Percentiles rank a stretch among this genome's conserved stretches.
phyloP scores from a whole-genome alignment of 768 basidiomycete genomes.

The Omphalotus guepiniiformis region DNA sequence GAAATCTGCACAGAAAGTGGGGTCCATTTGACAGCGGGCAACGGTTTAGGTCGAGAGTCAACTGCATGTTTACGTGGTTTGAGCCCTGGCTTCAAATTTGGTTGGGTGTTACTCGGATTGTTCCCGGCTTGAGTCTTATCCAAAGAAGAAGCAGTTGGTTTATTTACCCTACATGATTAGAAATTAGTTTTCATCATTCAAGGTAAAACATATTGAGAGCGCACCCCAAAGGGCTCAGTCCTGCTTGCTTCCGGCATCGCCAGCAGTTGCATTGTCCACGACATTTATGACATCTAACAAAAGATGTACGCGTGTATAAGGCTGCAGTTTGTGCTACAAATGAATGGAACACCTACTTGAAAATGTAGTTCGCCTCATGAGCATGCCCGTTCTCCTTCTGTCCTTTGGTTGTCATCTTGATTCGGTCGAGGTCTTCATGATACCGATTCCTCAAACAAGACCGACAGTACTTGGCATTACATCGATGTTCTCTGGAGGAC shows the following conservation, averaged over 20 bases:
- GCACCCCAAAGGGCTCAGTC: conserved; percentile 57
- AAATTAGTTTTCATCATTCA: too few relatives aligned
- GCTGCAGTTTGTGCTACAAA: neutral
- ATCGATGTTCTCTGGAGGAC: conserved; percentile 34
- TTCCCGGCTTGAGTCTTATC: neutral
- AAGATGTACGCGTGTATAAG: neutral
- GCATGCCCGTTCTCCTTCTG: conserved; percentile 21
- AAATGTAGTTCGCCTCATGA: conserved; percentile 36
- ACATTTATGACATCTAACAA: conserved; percentile 64
- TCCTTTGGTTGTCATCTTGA: conserved; percentile 24
- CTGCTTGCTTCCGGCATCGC: conserved; percentile 59
- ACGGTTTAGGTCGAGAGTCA: conserved; percentile 29
- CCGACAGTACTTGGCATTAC: conserved; percentile 58
- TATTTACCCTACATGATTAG: too few relatives aligned
- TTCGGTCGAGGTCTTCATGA: conserved; percentile 41
- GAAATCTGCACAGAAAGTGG: conserved; percentile 38
- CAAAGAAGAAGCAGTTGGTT: too few relatives aligned
- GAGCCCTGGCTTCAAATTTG: neutral
- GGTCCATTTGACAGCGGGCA: conserved; percentile 54
- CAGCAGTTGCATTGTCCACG: conserved; percentile 64
- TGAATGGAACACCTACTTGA: conserved; percentile 39
- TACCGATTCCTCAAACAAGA: conserved; percentile 68
- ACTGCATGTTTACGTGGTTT: too few relatives aligned
- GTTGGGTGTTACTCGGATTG: too few relatives aligned
- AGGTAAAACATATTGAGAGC: conserved; percentile 14